phyloP scores from a whole-genome alignment of 2,329 filamentous ascomycete genomes.

The Neopestalotiopsis clavispora region DNA sequence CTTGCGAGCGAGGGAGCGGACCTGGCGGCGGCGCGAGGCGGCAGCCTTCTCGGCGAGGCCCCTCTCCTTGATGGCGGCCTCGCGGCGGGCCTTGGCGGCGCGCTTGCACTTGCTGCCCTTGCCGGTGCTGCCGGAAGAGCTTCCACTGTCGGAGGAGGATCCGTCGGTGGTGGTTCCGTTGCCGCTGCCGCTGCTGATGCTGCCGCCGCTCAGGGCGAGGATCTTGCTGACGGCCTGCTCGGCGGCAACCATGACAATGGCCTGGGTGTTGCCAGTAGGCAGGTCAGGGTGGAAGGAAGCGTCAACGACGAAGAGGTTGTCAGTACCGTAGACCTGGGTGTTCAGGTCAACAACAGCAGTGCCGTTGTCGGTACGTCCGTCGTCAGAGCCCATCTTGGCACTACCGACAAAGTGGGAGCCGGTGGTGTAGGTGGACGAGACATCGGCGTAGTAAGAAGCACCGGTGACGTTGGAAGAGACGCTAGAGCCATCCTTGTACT shows the following conservation, averaged over 20 bases:
- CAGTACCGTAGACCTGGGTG: conserved; percentile 69
- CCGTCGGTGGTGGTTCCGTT: neutral
- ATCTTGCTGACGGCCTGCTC: conserved; percentile 38
- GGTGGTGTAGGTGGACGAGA: conserved; percentile 21
- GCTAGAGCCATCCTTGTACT: conserved; percentile 18
- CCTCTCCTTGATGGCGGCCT: neutral
- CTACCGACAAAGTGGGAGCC: conserved; percentile 23
- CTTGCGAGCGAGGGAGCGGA: conserved; percentile 5
- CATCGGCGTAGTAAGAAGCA: conserved; percentile 16
- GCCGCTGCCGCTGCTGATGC: neutral
- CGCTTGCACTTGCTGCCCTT: conserved; percentile 14
- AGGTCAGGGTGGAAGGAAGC: conserved; percentile 72
- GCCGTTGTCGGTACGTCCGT: conserved; percentile 53
- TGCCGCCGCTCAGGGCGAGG: conserved; percentile 29
- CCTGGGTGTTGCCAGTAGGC: conserved; percentile 64
- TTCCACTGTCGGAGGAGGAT: neutral
- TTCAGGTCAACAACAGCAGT: conserved; percentile 65
- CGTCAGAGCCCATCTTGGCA: conserved; percentile 38
- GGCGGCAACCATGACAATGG: conserved; percentile 38
- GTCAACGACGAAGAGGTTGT: conserved; percentile 71
- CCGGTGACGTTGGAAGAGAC: conserved; percentile 20
- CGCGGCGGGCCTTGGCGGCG: conserved; percentile 10
- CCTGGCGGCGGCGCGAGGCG: neutral
- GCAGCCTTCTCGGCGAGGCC: neutral
- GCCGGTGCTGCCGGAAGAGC: neutral